Percentiles rank a stretch among this genome's conserved stretches.
Conservation (phyloP, 108 stramenopile genomes). For the Craspedostauros australis region DNA sequence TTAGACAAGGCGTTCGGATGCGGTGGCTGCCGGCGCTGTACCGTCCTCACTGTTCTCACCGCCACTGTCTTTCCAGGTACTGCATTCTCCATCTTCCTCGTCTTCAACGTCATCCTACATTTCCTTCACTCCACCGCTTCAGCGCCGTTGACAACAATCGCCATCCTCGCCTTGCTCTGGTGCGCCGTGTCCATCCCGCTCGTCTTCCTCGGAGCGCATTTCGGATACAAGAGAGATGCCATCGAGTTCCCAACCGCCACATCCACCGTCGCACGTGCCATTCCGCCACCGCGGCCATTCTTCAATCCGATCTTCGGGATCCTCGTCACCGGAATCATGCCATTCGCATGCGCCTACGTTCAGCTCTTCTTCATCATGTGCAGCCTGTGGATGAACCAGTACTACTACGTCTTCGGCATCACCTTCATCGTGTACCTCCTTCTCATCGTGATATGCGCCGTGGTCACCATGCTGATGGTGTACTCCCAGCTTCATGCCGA, state of each 20-base stretch:
- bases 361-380: conserved; percentile 99
- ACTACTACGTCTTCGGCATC: conserved; percentile 99
- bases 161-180: conserved; percentile 95
- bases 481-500: conserved; percentile 99
- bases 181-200: conserved; percentile 95
- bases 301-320: conserved; percentile 75
- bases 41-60: conserved; percentile 86
- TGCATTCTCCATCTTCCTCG: conserved; percentile 70
- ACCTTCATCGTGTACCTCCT: conserved; percentile 93
- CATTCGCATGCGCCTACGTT: conserved; percentile 97
- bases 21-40: conserved; percentile 91
- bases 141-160: conserved; percentile 87
- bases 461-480: conserved; percentile 91
- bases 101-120: conserved; percentile 89
- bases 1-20: conserved; percentile 95
- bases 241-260: conserved; percentile 84
- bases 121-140: conserved; percentile 86
- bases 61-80: conserved; percentile 87
- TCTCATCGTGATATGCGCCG: conserved; percentile 91
- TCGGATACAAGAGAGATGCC: conserved; percentile 94
- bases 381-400: conserved; percentile 98
- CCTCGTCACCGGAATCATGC: conserved; percentile 85
- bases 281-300: conserved; percentile 85
- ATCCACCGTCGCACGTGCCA: conserved; percentile 86
- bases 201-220: conserved; percentile 97